Percentiles rank a stretch among this genome's conserved stretches.
phyloP scores from a whole-genome alignment of 1,284 basidiomycete genomes.

The Heterobasidion irregulare region DNA sequence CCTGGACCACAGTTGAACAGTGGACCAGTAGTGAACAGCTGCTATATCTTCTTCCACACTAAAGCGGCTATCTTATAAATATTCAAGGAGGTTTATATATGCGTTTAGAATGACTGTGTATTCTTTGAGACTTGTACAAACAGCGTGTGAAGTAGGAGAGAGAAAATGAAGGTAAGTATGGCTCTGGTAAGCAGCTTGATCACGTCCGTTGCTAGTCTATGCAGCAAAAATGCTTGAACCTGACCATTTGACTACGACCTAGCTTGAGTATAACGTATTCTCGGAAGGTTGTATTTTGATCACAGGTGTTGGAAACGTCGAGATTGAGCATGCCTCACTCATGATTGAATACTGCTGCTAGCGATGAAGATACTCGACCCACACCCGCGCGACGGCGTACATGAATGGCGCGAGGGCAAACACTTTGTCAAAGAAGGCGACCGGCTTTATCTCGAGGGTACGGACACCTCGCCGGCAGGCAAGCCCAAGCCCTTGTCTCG shows the following conservation, averaged over 20 bases:
- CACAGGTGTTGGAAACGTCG: constrained; percentile 40
- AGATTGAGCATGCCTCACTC: not conserved
- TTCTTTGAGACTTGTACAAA: no score
- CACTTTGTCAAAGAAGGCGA: constrained; percentile 76
- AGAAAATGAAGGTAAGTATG: no score
- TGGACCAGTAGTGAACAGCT: no score
- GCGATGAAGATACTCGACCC: constrained; percentile 88
- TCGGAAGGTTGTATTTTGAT: constrained; percentile 83
- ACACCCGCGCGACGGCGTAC: constrained; percentile 71
- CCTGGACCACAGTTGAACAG: no score
- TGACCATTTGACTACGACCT: not conserved
- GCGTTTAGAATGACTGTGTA: no score
- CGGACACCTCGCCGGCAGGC: constrained; percentile 82
- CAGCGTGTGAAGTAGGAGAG: no score
- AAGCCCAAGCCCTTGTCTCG: constrained; percentile 6
- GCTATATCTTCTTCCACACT: no score
- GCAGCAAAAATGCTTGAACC: constrained; percentile 3
- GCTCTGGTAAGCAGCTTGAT: constrained; percentile 36
- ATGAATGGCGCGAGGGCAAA: constrained; percentile 81
- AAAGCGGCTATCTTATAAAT: no score
- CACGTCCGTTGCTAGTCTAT: not conserved
- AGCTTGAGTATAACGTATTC: constrained; percentile 80
- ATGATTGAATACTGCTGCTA: constrained; percentile 18
- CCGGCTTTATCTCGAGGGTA: constrained; percentile 77
- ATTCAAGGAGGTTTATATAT: no score